These are phyloP conservation scores for Papilionanthe hybrid DNA, from an alignment of 116 monocot species.

Conservation along the genomic window DNA sequence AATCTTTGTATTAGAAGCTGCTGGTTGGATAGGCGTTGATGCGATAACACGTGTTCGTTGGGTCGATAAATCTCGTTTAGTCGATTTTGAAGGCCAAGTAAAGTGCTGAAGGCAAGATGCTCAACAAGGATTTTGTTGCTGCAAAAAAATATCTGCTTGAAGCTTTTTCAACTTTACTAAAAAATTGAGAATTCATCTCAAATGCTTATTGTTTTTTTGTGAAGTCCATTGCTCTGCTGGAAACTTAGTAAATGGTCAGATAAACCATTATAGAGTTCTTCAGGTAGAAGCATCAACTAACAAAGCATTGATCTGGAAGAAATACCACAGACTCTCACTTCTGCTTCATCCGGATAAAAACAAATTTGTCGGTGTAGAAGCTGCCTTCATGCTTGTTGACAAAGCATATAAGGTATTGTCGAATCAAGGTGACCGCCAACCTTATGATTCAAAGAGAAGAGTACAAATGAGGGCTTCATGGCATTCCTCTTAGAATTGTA, in stretches of 20 bases:
- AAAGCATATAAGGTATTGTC: conserved; percentile 66
- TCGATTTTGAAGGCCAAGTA: conserved; percentile 20
- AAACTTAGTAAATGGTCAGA: conserved; percentile 46
- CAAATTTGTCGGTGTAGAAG: conserved; percentile 85
- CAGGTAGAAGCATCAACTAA: conserved; percentile 66
- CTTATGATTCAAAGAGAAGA: conserved; percentile 60
- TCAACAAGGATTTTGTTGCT: conserved; percentile 49
- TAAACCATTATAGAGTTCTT: conserved; percentile 79
- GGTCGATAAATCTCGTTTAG: too few relatives aligned
- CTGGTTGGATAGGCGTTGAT: too few relatives aligned
- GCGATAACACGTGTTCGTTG: too few relatives aligned
- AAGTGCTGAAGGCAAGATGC: conserved; percentile 78
- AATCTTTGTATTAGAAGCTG: too few relatives aligned
- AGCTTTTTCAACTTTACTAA: conserved; percentile 65
- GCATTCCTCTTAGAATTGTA: conserved; percentile 18
- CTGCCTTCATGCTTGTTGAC: conserved; percentile 81
- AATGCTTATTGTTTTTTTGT: conserved; percentile 75
- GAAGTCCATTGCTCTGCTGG: conserved; percentile 75
- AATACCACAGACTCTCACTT: conserved; percentile 81
- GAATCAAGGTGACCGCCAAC: conserved; percentile 47
- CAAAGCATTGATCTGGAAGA: conserved; percentile 66
- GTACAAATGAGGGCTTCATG: not conserved
- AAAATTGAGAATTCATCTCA: conserved; percentile 69
- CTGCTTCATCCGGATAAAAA: conserved; percentile 92
- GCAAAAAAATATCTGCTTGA: conserved; percentile 54